Percentiles rank a stretch among this genome's conserved stretches.
Evolutionary conservation across 2,329 filamentous ascomycete species (phyloP).

Genomic region (Neofusicoccum cordaticola): DNA sequence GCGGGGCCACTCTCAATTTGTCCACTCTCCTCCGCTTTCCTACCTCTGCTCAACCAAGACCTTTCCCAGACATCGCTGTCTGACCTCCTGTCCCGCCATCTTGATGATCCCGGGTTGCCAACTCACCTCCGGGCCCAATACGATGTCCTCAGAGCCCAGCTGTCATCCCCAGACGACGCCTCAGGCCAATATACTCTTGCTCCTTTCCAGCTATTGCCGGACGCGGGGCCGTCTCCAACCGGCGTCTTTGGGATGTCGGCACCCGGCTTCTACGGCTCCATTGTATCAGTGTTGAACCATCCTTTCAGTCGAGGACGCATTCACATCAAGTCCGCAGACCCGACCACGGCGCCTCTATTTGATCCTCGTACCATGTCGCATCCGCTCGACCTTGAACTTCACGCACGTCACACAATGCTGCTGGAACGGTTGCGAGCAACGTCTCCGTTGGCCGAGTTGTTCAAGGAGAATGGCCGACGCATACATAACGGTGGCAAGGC

Average conservation of each 20-base stretch:
- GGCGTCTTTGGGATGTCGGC: background rate
- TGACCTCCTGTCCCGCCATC: background rate
- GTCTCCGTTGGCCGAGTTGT: slow-evolving; percentile 29
- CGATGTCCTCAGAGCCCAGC: slow-evolving; percentile 3
- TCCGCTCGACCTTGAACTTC: slow-evolving; percentile 41
- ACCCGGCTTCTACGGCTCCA: slow-evolving; percentile 21
- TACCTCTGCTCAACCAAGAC: slow-evolving; percentile 24
- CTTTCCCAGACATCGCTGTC: slow-evolving; percentile 3
- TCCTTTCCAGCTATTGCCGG: slow-evolving; percentile 17
- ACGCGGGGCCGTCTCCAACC: background rate
- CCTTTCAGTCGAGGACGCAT: slow-evolving; percentile 34
- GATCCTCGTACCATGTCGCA: slow-evolving; percentile 42
- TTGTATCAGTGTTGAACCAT: slow-evolving; percentile 23
- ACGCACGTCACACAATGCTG: slow-evolving; percentile 34
- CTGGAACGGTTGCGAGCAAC: slow-evolving; percentile 34
- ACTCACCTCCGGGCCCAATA: slow-evolving; percentile 8
- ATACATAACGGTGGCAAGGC: slow-evolving; percentile 8
- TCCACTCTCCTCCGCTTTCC: slow-evolving; percentile 24
- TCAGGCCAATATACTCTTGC: slow-evolving; percentile 13
- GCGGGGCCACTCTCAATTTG: slow-evolving; percentile 26
- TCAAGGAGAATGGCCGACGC: slow-evolving; percentile 31
- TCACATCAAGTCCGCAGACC: slow-evolving; percentile 33
- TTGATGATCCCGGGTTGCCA: background rate
- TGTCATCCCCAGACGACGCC: background rate
- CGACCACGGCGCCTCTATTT: slow-evolving; percentile 32